Evolutionary conservation across 2,329 filamentous ascomycete species (phyloP).

Genomic region (Exophiala spinifera): DNA sequence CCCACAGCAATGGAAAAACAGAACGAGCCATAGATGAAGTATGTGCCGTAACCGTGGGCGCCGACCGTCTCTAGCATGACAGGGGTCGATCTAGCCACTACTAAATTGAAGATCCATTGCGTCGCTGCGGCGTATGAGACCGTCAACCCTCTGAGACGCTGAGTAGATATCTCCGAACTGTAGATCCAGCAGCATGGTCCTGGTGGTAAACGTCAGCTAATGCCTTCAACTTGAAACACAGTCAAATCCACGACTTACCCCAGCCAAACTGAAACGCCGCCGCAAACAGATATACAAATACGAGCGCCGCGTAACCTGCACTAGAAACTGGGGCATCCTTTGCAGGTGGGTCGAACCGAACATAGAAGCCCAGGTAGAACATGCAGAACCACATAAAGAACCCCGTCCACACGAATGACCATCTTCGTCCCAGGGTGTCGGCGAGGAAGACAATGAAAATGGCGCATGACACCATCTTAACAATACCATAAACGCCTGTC

Average conservation of each 20-base stretch:
- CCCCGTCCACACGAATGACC: slow-evolving; percentile 62
- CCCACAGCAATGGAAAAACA: slow-evolving; percentile 64
- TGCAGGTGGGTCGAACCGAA: slow-evolving; percentile 59
- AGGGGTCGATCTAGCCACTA: slow-evolving; percentile 54
- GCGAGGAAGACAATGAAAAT: slow-evolving; percentile 65
- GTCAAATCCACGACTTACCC: slow-evolving; percentile 51
- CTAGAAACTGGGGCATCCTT: slow-evolving; percentile 54
- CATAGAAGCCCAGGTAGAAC: slow-evolving; percentile 70
- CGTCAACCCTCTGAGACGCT: slow-evolving; percentile 63
- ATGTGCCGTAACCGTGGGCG: slow-evolving; percentile 54
- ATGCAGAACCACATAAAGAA: slow-evolving; percentile 61
- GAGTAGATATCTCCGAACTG: slow-evolving; percentile 67
- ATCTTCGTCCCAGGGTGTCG: slow-evolving; percentile 66
- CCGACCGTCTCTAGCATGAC: slow-evolving; percentile 60
- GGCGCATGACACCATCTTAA: slow-evolving; percentile 64
- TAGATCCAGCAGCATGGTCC: slow-evolving; percentile 62
- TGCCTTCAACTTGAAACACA: no score
- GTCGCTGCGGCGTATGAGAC: slow-evolving; percentile 66
- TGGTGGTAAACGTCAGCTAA: not conserved
- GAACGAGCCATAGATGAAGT: slow-evolving; percentile 67
- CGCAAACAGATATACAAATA: slow-evolving; percentile 71
- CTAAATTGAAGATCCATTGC: slow-evolving; percentile 73
- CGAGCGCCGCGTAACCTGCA: slow-evolving; percentile 67
- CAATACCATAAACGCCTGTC: slow-evolving; percentile 70
- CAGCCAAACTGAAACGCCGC: slow-evolving; percentile 67